phyloP scores from a whole-genome alignment of 768 basidiomycete species.

The Xanthoconium stramineum region DNA sequence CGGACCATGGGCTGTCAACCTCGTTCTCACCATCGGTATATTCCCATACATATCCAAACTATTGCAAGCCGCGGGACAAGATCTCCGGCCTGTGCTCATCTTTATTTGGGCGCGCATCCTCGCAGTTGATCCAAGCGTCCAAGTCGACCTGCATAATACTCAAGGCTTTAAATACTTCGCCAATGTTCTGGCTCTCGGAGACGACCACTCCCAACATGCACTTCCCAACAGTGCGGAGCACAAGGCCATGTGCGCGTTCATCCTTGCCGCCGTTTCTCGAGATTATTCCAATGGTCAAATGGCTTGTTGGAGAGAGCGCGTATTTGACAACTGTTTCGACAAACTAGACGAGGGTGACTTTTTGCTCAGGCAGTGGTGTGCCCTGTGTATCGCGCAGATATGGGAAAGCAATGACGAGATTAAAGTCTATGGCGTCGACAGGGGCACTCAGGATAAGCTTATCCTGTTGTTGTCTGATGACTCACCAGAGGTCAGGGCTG shows the following conservation, averaged over 20 bases:
- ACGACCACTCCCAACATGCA: conserved; percentile 49
- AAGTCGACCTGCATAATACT: conserved; percentile 80
- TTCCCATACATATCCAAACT: conserved; percentile 98
- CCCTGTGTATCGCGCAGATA: conserved; percentile 89
- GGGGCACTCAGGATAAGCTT: conserved; percentile 78
- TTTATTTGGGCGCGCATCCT: conserved; percentile 99
- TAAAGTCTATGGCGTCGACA: conserved; percentile 77
- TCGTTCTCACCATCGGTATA: conserved; percentile 94
- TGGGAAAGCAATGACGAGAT: conserved; percentile 94
- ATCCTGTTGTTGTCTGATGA: conserved; percentile 78
- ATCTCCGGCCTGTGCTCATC: conserved; percentile 95
- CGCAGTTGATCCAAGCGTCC: conserved; percentile 92
- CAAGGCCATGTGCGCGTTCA: conserved; percentile 98
- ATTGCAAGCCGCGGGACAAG: conserved; percentile 89
- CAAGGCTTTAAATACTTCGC: conserved; percentile 86
- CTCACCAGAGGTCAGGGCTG: conserved; percentile 89
- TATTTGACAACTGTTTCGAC: conserved; percentile 85
- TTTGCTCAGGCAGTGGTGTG: conserved; percentile 89
- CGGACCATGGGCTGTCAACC: conserved; percentile 97
- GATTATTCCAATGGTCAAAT: conserved; percentile 85
- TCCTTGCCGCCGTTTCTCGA: conserved; percentile 85
- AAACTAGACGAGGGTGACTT: conserved; percentile 88
- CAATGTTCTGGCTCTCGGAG: conserved; percentile 64
- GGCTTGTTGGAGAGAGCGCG: conserved; percentile 75
- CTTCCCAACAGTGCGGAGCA: conserved; percentile 96